Base-by-base conservation (phyloP, 2,329 filamentous ascomycete species). In the Fragosphaeria purpurea region DNA sequence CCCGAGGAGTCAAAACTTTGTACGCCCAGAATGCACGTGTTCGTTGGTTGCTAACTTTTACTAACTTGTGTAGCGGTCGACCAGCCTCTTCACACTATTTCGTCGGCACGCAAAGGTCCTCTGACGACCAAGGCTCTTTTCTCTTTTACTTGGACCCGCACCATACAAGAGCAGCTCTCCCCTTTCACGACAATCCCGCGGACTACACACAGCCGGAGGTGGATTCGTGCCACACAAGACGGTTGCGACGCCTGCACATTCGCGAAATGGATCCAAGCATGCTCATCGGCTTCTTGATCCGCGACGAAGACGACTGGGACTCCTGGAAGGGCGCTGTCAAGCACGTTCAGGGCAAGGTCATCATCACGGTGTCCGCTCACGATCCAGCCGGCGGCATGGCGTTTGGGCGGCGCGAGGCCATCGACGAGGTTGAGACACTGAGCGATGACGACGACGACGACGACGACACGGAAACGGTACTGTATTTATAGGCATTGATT, bases 121-220 rank as follows among this genome's bases (percentile, higher is more conserved):
- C 55, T 12, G 61, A 61, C 5, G 57, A 59, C 41, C 59, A 79
- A 50, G 88, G 84, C 34, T 81, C 84, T 48, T 76, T 83, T 59
- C 82, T 97, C 59, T 97, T 96, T 69, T 98, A 97, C 65, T 80
- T 98, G 12, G 93, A 98, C 60, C 93, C 93, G 2, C 93, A 98
- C 63, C 82, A 83, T 58, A 95, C 91, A 2, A 82, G 90, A 44
- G 78, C 84, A 8, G 80, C 85, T 4, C 72, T 96, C 2, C 80
- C 85, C 0, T 84, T 83, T 56, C 76, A 79, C 55, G 64, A 74
- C 33, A 66, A 81, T 45, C 63, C 73, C 1, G 65, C 69, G 6
- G 68, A 79, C 1, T 88, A 89, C 61, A 81, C 81, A 0, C 61
- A 72, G 7, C 84, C 87, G 58, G 89, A 97, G 52, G 65, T 95